phyloP scores from a whole-genome alignment of 768 basidiomycete species.

The Kwoniella shandongensis region DNA sequence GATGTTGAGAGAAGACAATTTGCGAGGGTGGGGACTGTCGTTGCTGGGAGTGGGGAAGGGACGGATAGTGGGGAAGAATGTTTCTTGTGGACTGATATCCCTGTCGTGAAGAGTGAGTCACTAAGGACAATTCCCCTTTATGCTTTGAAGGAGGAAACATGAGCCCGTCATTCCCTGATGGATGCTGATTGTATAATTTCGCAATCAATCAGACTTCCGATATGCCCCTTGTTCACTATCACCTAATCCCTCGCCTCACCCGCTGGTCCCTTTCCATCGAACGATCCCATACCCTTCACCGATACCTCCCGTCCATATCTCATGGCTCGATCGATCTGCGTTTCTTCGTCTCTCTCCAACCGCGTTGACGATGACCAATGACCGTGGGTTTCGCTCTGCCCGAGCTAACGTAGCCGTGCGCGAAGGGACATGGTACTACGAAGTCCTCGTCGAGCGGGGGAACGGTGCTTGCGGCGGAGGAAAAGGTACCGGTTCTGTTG shows the following conservation, averaged over 20 bases:
- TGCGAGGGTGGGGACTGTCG: conserved; percentile 28
- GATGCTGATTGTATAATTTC: too few species aligned
- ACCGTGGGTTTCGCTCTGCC: conserved; percentile 86
- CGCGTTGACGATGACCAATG: conserved; percentile 59
- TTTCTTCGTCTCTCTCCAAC: conserved; percentile 45
- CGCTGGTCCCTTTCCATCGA: conserved; percentile 46
- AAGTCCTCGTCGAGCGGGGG: conserved; percentile 69
- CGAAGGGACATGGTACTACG: conserved; percentile 92
- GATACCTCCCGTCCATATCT: conserved; percentile 43
- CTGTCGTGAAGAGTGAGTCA: conserved; percentile 42
- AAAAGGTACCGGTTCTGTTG: conserved; percentile 50
- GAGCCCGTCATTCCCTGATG: too few species aligned
- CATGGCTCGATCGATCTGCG: conserved; percentile 48
- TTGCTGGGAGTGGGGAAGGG: conserved; percentile 39
- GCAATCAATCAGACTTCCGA: conserved; percentile 51
- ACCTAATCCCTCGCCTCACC: conserved; percentile 36
- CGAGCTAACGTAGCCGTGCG: conserved; percentile 85
- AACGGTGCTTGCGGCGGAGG: conserved; percentile 59
- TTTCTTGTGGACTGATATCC: conserved; percentile 48
- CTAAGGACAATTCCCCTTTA: too few species aligned
- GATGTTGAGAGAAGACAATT: conserved; percentile 16
- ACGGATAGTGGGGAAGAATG: conserved; percentile 44
- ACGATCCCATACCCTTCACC: conserved; percentile 34
- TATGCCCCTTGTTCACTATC: conserved; percentile 46
- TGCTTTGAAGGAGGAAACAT: too few species aligned